These are phyloP conservation scores for Eurotiales sp. DNA, from an alignment of 2,329 filamentous ascomycete genomes.

Conservation along the genomic window DNA sequence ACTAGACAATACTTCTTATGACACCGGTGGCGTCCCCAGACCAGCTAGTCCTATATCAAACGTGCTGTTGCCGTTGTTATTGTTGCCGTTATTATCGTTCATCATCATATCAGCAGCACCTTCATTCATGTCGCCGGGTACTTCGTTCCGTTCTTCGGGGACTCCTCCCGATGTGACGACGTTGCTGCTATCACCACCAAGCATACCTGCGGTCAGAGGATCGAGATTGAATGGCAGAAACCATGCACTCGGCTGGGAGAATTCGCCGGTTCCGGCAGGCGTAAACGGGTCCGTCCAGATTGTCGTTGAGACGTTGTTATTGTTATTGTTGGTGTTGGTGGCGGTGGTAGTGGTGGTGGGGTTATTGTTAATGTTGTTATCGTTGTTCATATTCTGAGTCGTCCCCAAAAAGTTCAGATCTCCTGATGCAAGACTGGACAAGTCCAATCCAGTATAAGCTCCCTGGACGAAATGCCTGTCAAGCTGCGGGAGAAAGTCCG, in stretches of 20 bases:
- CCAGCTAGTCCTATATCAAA: conserved; percentile 27
- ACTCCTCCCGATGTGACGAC: neutral
- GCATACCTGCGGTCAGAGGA: conserved; percentile 39
- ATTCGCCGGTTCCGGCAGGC: conserved; percentile 34
- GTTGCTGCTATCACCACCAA: conserved; percentile 1
- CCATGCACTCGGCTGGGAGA: conserved; percentile 63
- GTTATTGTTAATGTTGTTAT: neutral
- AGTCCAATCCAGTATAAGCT: conserved; percentile 60
- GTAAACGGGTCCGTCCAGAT: conserved; percentile 35
- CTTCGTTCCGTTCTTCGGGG: neutral
- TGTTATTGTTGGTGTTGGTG: neutral
- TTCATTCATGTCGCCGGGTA: neutral
- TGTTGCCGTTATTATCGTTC: too few relatives aligned
- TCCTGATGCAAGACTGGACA: conserved; percentile 30
- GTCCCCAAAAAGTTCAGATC: conserved; percentile 15
- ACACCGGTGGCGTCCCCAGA: conserved; percentile 10
- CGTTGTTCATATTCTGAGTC: neutral
- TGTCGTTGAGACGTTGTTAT: conserved; percentile 23
- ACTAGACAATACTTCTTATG: too few relatives aligned
- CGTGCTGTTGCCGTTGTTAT: conserved; percentile 15
- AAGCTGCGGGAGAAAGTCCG: conserved; percentile 59
- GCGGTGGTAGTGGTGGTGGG: neutral
- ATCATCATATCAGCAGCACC: neutral
- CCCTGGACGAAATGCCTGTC: conserved; percentile 74
- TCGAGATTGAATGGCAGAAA: conserved; percentile 93